Evolutionary conservation across 495 filamentous ascomycete genomes (phyloP), one percentile per base, ranked within the genome.

Genomic region (Talaromyces adpressus): DNA sequence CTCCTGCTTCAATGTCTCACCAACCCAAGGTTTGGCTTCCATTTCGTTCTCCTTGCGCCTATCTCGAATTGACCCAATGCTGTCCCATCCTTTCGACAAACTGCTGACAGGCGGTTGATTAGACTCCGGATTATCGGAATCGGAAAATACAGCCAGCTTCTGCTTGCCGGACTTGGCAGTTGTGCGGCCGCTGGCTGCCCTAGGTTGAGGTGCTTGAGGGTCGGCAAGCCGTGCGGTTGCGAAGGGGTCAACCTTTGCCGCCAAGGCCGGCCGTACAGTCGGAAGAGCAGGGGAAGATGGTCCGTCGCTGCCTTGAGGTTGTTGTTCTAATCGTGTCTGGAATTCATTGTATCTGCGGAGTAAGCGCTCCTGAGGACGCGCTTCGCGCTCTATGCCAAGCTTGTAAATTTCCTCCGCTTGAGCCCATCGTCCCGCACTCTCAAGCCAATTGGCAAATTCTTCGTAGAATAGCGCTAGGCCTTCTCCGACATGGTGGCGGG

Each of bases 101-200:
- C 71, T 75, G 14, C 77, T 79, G 18, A 78, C 72, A 8, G 82
- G 75, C 9, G 78, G 77, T 62, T 73, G 75, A 6, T 77, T 74
- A 6, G 71, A 70, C 18, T 70, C 70, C 20, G 68, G 68, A 1
- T 81, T 66, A 23, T 74, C 79, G 5, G 84, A 78, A 70, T 98
- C 94, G 3, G 92, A 93, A 73, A 98, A 98, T 61, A 98, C 91
- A 0, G 90, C 83, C 73, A 98, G 82, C 74, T 98, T 98, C n/a
- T 87, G 79, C 67, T 86, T 86, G 51, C 83, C 84, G 3, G 80
- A 75, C 65, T 82, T 85, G 4, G 85, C 81, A 66, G 87, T 88
- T 0, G 85, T 72, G 41, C 82, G 72, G 51, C 71, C 74, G 18
- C 77, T 75, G 4, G 81, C 74, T 22, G 69, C 78, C 62, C 79